Percentiles rank a stretch among this genome's conserved stretches.
Conservation (phyloP, 177 flowering plant genomes). For the Vitis hybrid region DNA sequence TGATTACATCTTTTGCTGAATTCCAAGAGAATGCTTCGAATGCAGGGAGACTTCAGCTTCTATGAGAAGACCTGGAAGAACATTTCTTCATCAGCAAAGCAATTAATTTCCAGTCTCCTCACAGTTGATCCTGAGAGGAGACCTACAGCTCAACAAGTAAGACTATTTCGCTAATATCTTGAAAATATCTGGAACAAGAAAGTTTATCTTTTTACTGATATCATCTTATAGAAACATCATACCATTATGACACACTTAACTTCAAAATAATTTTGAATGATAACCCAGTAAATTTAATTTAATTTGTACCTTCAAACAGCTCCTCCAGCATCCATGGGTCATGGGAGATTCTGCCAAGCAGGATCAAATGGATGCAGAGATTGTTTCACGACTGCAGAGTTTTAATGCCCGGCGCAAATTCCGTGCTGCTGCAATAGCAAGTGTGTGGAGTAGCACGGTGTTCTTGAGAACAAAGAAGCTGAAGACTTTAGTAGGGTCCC, state of each 20-base stretch:
- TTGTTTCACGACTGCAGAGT: conserved; percentile 66
- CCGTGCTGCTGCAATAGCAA: conserved; percentile 77
- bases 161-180: neutral
- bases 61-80: conserved; percentile 73
- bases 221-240: too few species aligned
- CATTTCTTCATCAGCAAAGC: conserved; percentile 67
- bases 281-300: neutral
- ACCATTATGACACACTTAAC: neutral
- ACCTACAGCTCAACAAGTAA: conserved; percentile 72
- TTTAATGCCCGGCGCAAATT: conserved; percentile 76
- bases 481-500: conserved; percentile 49
- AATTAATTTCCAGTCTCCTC: conserved; percentile 57
- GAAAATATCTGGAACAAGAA: neutral
- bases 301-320: conserved; percentile 30
- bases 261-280: neutral
- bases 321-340: conserved; percentile 77
- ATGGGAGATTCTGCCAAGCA: conserved; percentile 68
- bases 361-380: conserved; percentile 67
- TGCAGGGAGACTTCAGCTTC: conserved; percentile 69
- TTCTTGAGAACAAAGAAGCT: conserved; percentile 70
- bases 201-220: neutral
- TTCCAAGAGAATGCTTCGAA: conserved; percentile 1
- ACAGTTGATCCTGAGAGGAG: conserved; percentile 60
- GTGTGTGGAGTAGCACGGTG: conserved; percentile 58
- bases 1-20: neutral